These are phyloP conservation scores for Senecio squalidus DNA, from an alignment of 140 eudicot species.

Conservation along the genomic window DNA sequence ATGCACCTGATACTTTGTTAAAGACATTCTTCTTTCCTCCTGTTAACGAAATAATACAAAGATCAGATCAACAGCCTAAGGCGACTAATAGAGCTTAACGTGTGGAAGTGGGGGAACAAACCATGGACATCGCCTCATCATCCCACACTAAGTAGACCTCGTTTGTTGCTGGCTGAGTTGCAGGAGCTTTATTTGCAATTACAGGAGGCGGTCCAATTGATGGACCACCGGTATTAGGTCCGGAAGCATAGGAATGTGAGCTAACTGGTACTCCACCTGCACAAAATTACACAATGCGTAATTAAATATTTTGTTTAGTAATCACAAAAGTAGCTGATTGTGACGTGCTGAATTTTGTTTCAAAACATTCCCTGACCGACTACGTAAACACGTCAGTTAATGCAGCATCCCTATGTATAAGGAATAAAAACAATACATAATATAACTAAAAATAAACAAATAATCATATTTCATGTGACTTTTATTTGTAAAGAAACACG, in stretches of 20 bases:
- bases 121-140: conserved; percentile 99
- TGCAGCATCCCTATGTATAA: too few relatives aligned
- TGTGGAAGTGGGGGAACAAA: too few relatives aligned
- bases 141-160: conserved; percentile 99
- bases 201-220: conserved; percentile 98
- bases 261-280: conserved; percentile 45
- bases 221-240: conserved; percentile 98
- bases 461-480: too few relatives aligned
- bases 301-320: not conserved
- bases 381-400: too few relatives aligned
- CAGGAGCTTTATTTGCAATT: conserved; percentile 86
- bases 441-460: too few relatives aligned
- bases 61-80: too few relatives aligned
- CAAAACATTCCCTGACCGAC: too few relatives aligned
- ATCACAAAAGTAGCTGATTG: not conserved
- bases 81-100: too few relatives aligned
- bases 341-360: not conserved
- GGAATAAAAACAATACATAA: too few relatives aligned
- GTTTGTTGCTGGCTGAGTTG: conserved; percentile 70
- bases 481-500: too few relatives aligned
- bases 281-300: not conserved
- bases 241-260: conserved; percentile 96
- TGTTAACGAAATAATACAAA: conserved; percentile 18
- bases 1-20: conserved; percentile 98
- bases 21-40: conserved; percentile 99